Conservation (phyloP, 1,284 basidiomycete species). For the Taiwanofungus camphoratus region DNA sequence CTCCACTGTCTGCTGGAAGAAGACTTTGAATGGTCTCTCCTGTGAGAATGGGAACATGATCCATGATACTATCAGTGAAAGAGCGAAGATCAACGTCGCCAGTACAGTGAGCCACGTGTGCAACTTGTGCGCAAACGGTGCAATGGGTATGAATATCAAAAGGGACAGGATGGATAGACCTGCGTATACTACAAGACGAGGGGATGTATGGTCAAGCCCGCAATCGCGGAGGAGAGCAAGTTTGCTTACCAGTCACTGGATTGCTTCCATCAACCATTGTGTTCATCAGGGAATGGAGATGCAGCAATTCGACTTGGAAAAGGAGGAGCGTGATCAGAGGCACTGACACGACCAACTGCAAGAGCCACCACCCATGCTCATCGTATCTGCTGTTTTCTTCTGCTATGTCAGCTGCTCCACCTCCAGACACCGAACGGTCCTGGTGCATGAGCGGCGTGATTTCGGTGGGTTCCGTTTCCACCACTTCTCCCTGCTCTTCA, state of each 20-base stretch:
- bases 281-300: conserved; percentile 49
- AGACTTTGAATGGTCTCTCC: conserved; percentile 58
- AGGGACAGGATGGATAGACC: conserved; percentile 39
- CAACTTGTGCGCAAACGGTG: conserved; percentile 55
- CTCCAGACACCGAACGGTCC: conserved; percentile 19
- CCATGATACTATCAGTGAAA: conserved; percentile 40
- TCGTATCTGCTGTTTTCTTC: conserved; percentile 19
- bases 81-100: conserved; percentile 38
- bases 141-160: conserved; percentile 51
- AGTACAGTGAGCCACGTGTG: conserved; percentile 40
- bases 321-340: conserved; percentile 53
- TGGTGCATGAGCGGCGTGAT: conserved; percentile 45
- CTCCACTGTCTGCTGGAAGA: conserved; percentile 56
- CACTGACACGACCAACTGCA: conserved; percentile 52
- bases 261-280: conserved; percentile 62
- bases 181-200: conserved; percentile 43
- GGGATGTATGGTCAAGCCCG: no score
- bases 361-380: conserved; percentile 55
- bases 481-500: conserved; percentile 24
- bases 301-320: conserved; percentile 46
- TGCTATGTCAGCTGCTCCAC: conserved; percentile 8
- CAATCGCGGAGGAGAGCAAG: background rate
- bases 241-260: conserved; percentile 39
- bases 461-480: conserved; percentile 40
- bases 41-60: conserved; percentile 57